Evolutionary conservation across 2,329 filamentous ascomycete genomes (phyloP).

Genomic region (Hortaea sp.): DNA sequence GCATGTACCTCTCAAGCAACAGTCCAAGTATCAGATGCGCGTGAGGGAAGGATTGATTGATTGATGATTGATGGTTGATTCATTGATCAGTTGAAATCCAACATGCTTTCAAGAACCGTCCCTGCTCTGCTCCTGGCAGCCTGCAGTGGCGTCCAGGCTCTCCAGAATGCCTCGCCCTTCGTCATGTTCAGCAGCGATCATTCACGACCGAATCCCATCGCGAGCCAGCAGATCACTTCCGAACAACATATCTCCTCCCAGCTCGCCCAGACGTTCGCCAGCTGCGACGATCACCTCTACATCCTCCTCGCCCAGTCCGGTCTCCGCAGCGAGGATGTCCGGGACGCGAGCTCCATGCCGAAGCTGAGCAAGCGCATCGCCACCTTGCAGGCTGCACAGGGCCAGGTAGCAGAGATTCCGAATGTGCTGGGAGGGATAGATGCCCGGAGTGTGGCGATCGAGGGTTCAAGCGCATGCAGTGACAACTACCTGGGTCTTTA

Average conservation of each 20-base stretch:
- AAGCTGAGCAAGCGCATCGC: slow-evolving; percentile 35
- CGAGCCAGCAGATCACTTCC: slow-evolving; percentile 19
- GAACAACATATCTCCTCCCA: slow-evolving; percentile 18
- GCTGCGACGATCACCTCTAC: slow-evolving; percentile 46
- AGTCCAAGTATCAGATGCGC: too few relatives aligned
- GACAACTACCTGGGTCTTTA: not conserved
- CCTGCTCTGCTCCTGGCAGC: slow-evolving; percentile 15
- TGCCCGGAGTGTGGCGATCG: slow-evolving; percentile 28
- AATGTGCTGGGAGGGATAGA: slow-evolving; percentile 45
- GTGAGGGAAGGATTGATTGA: too few relatives aligned
- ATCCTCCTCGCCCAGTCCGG: slow-evolving; percentile 69
- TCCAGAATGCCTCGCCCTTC: slow-evolving; percentile 81
- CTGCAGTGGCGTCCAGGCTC: slow-evolving; percentile 49
- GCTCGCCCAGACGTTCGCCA: slow-evolving; percentile 31
- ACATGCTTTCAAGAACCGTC: slow-evolving; percentile 14
- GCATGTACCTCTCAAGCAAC: too few relatives aligned
- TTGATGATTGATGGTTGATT: too few relatives aligned
- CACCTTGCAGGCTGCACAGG: not conserved
- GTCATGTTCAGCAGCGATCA: slow-evolving; percentile 70
- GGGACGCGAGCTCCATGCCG: slow-evolving; percentile 29
- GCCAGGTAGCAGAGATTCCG: slow-evolving; percentile 33
- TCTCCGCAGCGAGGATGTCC: slow-evolving; percentile 55
- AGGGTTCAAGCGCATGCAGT: not conserved
- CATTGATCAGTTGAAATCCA: not conserved
- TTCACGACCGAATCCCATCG: slow-evolving; percentile 1